Evolutionary conservation across 257 asterid genomes (phyloP), one percentile per base, ranked within the genome.

Genomic region (Galeopsis tetrahit): DNA sequence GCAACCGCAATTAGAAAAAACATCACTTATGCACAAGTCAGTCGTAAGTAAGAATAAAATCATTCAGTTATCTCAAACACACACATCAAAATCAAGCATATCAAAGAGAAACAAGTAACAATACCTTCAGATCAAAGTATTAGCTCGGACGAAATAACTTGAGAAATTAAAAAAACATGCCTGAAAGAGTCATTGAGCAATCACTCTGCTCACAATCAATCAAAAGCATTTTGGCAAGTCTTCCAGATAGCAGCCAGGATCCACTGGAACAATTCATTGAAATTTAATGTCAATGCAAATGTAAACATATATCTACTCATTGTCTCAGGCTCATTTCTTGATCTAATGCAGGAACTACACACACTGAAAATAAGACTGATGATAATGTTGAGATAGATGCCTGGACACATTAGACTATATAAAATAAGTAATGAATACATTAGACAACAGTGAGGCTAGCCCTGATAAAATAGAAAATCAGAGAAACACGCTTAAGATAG

Each of bases 231-330:
- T 88, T 95, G 33, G 91, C 89, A 65, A 95, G 96, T 80, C 95
- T 85, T 69, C 95, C 98, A 72, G 99, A 89, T 82, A 94, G 96
- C 87, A 92, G 76, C 94, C 99, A 91, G 21, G 98, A 83, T 58
- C 89, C 95, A 69, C 98, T 88, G 86, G 46, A 57, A 77, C 59
- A 81, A 67, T 59, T 17, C 71, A 65, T 9, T 48, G 63, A 51
- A 69, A 77, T 63, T 36, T 36, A 82, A 38, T 39, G 71, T 73
- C 55, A 70, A 74, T 62, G 38, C 14, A 63, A 71, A 58, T 40
- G 36, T 21, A 63, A 53, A 40, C 38, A 76, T 66, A 52, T 9
- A 68, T 42, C 10, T 8, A 69, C 33, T 40, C 28, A 69, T 21
- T 39, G 55, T 71, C 64, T 64, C 44, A 33, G 46, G 77, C 33